phyloP scores from a whole-genome alignment of 1,284 basidiomycete genomes.

The Pyrrhoderma noxium region DNA sequence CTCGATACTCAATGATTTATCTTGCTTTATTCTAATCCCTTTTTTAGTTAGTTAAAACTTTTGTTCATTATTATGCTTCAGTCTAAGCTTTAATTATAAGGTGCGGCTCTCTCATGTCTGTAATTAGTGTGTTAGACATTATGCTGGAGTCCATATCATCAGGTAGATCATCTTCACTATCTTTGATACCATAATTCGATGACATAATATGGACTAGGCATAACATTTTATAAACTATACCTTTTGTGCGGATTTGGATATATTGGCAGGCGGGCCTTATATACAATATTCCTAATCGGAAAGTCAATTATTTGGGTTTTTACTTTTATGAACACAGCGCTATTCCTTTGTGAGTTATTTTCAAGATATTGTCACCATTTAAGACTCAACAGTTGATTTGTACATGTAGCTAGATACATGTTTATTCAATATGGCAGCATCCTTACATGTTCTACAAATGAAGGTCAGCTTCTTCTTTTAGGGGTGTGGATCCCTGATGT shows the following conservation, averaged over 20 bases:
- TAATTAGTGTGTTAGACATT: background rate
- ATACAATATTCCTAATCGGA: background rate
- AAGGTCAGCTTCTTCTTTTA: no score
- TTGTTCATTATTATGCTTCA: no score
- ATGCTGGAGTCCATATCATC: slow-evolving; percentile 6
- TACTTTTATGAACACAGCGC: slow-evolving; percentile 1
- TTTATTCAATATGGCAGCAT: no score
- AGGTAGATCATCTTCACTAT: background rate
- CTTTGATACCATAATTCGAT: no score
- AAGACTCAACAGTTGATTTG: no score
- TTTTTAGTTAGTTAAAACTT: no score
- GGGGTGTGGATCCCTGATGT: background rate
- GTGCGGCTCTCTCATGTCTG: background rate
- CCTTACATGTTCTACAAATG: no score
- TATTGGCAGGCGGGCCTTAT: background rate
- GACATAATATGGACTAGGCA: no score
- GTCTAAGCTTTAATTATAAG: background rate
- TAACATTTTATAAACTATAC: slow-evolving; percentile 11
- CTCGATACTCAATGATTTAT: no score
- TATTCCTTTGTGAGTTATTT: slow-evolving; percentile 5
- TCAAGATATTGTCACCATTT: no score
- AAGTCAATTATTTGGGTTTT: slow-evolving; percentile 6
- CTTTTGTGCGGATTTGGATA: slow-evolving; percentile 9
- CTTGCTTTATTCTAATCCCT: no score
- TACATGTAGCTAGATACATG: no score